Evolutionary conservation across 1,284 basidiomycete genomes (phyloP).

Genomic region (Irpex lacteus): DNA sequence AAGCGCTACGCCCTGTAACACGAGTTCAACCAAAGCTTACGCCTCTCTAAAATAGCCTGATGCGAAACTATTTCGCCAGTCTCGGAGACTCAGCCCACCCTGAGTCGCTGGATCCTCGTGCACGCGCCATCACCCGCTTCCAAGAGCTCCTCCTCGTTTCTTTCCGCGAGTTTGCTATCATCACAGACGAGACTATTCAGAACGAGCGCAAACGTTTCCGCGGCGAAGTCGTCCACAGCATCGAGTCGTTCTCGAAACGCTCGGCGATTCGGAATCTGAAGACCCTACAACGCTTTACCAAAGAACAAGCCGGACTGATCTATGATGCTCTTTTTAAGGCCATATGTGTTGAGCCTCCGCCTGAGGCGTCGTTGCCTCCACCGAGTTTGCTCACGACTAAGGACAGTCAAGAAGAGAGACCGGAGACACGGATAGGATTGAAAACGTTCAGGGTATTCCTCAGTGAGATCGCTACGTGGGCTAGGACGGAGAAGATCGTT

Average conservation of each 20-base stretch:
- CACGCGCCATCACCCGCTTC: constrained; percentile 88
- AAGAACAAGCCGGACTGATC: constrained; percentile 86
- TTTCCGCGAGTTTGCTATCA: constrained; percentile 95
- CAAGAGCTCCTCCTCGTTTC: constrained; percentile 96
- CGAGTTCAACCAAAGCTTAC: too few relatives aligned
- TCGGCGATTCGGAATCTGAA: constrained; percentile 89
- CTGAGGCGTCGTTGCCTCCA: constrained; percentile 42
- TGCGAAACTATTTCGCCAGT: constrained; percentile 93
- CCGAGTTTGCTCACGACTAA: constrained; percentile 50
- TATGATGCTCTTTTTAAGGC: constrained; percentile 92
- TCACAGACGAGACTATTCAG: constrained; percentile 94
- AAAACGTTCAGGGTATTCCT: constrained; percentile 89
- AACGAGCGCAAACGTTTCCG: constrained; percentile 86
- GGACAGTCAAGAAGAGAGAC: constrained; percentile 69
- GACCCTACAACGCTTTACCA: constrained; percentile 78
- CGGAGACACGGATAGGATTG: constrained; percentile 87
- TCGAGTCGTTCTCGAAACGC: constrained; percentile 96
- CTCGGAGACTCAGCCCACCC: constrained; percentile 96
- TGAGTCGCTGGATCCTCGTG: constrained; percentile 82
- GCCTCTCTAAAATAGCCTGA: constrained; percentile 51
- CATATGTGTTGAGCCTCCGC: constrained; percentile 76
- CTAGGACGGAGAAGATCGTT: constrained; percentile 91
- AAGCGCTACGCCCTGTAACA: constrained; percentile 20
- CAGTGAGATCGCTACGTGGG: constrained; percentile 95
- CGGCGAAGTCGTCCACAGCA: constrained; percentile 88